Base-by-base conservation (phyloP, 1,139 yeast genomes). In the Oligophagozyma castellii region DNA sequence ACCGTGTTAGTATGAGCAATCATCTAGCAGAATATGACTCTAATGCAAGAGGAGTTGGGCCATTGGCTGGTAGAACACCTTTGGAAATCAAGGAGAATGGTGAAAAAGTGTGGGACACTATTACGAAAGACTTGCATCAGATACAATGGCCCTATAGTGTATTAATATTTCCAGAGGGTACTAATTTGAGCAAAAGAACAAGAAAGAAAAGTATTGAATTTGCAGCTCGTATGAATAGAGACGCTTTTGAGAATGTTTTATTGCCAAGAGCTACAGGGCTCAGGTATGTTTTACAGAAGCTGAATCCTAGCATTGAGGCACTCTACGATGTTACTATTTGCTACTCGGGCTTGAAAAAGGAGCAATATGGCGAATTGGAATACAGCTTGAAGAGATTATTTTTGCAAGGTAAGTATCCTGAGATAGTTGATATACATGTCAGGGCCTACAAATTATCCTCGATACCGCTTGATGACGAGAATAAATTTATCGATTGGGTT, bases 131-230 rank as follows among this genome's bases (percentile, higher is more conserved):
- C 16, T 49, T 46, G 19, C 47, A 46, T 15, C 45, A 42, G 19
- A 65, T 69, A 65, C 32, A 43, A 5, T 59, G 64, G 64, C 63
- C 65, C 5, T 73, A 70, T 40, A 60, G 60, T 47, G 49, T 89
- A 31, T 55, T 86, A 16, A 53, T 89, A 19, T 89, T 77, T 54
- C 98, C 99, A 1, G 99, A 89, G 53, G 99, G 99, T 2, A 89
- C 99, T 0, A 92, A 84, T 30, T 59, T 80, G 35, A 74, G 92
- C 22, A 61, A 61, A 8, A 65, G 70, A 38, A 83, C 95, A 3
- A 64, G 69, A 28, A 57, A 46, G 5, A 68, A 69, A 35, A 72
- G 86, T 3, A 60, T 59, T 11, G 62, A 53, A 11, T 89, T 59
- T 53, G 77, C 80, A 16, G 56, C 54, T 7, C 67, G 73, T 38